Evolutionary conservation across 208 protist genomes (phyloP).

Genomic region (Acanthamoeba healyi): DNA sequence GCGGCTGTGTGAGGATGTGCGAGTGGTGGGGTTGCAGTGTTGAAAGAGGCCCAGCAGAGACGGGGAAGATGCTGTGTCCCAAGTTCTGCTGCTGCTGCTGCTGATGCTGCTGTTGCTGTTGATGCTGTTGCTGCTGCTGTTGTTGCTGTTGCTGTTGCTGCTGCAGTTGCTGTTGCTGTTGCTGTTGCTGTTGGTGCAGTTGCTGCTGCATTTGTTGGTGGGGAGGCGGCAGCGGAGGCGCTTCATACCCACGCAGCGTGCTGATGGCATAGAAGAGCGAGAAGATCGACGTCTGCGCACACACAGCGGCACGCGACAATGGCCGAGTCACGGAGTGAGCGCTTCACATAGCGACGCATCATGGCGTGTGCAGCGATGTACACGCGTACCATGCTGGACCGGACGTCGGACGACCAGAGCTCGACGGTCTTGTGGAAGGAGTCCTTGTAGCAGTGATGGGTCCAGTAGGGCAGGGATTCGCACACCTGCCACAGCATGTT

Average conservation of each 20-base stretch:
- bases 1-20: neutral
- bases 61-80: neutral
- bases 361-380: neutral
- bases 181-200: no score
- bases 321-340: no score
- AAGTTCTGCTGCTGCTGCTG: neutral
- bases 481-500: slow-evolving; percentile 36
- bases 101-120: no score
- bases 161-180: no score
- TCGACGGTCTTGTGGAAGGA: slow-evolving; percentile 22
- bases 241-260: neutral
- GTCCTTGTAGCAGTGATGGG: neutral
- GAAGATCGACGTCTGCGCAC: neutral
- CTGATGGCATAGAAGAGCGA: slow-evolving; percentile 8
- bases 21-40: neutral
- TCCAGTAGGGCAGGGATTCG: neutral
- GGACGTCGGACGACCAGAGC: slow-evolving; percentile 8
- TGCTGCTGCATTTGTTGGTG: no score
- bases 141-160: no score
- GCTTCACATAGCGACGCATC: no score
- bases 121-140: no score
- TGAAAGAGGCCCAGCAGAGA: neutral
- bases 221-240: neutral
- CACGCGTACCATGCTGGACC: neutral
- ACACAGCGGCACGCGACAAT: neutral